These are phyloP conservation scores for Geotrichum macrosporum DNA, from an alignment of 1,139 yeast species.

Conservation along the genomic window DNA sequence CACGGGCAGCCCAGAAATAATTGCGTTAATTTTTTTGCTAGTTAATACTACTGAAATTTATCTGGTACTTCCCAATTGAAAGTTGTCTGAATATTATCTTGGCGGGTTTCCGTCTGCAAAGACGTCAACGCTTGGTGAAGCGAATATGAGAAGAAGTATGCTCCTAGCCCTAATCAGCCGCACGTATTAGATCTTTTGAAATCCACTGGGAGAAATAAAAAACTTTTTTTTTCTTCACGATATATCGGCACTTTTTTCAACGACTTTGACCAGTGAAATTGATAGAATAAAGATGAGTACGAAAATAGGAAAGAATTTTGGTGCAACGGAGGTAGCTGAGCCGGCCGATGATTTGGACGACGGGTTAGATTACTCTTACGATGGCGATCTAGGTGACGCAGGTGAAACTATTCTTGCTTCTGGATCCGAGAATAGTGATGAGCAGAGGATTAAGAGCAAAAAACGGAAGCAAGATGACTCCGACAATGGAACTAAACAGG, in stretches of 20 bases:
- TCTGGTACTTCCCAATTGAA: too few relatives aligned
- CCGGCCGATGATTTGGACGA: slow-evolving; percentile 61
- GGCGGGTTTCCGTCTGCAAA: too few relatives aligned
- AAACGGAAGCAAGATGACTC: slow-evolving; percentile 19
- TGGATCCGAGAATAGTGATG: slow-evolving; percentile 37
- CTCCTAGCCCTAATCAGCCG: neutral
- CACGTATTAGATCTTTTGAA: neutral
- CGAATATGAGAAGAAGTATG: neutral
- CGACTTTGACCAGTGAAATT: neutral
- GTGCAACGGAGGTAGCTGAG: slow-evolving; percentile 18
- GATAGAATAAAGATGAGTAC: neutral
- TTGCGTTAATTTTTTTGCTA: too few relatives aligned
- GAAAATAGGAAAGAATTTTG: neutral
- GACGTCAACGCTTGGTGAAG: neutral
- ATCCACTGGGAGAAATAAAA: neutral
- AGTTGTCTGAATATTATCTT: too few relatives aligned
- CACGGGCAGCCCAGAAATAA: too few relatives aligned
- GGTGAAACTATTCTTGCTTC: slow-evolving; percentile 29
- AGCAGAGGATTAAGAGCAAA: slow-evolving; percentile 34
- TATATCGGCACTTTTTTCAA: neutral
- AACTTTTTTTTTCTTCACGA: neutral
- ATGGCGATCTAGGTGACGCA: slow-evolving; percentile 34
- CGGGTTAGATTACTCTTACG: slow-evolving; percentile 56
- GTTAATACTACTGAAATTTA: too few relatives aligned
- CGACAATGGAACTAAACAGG: slow-evolving; percentile 16